Percentiles rank a stretch among this genome's conserved stretches.
These are phyloP conservation scores for Glycyrrhiza uralensis DNA, from an alignment of 306 rosid genomes.

Conservation along the genomic window DNA sequence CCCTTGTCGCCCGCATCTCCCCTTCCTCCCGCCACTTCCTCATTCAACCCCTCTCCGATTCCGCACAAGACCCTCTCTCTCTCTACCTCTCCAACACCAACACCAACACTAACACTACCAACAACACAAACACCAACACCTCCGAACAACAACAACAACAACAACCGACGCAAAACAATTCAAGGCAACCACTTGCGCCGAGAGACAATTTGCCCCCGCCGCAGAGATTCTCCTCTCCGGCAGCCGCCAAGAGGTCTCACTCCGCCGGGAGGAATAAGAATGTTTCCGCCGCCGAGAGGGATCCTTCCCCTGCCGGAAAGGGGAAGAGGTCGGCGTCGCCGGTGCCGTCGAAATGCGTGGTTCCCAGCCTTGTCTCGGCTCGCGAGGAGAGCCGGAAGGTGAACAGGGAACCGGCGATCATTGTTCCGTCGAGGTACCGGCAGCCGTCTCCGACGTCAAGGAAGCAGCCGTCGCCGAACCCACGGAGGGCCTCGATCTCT, in stretches of 20 bases:
- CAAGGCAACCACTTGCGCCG: conserved; percentile 64
- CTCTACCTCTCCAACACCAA: conserved; percentile 36
- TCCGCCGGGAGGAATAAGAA: conserved; percentile 52
- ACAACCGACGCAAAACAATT: background rate
- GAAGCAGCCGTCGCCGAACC: conserved; percentile 74
- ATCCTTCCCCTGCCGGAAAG: conserved; percentile 76
- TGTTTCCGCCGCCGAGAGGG: conserved; percentile 44
- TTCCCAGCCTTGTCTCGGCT: conserved; percentile 77
- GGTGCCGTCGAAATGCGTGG: conserved; percentile 84
- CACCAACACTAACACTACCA: background rate
- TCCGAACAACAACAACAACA: background rate
- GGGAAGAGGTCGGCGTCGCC: conserved; percentile 87
- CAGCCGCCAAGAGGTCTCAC: conserved; percentile 58
- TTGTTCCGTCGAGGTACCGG: conserved; percentile 89
- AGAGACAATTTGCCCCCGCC: conserved; percentile 55
- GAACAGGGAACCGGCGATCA: conserved; percentile 65
- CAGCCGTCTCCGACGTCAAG: conserved; percentile 82
- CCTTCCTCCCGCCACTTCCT: conserved; percentile 60
- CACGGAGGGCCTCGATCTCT: conserved; percentile 78
- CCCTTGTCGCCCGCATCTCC: conserved; percentile 58
- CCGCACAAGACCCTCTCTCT: conserved; percentile 64
- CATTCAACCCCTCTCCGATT: conserved; percentile 74
- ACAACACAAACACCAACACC: background rate
- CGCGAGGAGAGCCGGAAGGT: conserved; percentile 68
- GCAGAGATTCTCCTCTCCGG: conserved; percentile 80